Conservation (phyloP, 2,329 filamentous ascomycete species). For the Beauveria sp. region DNA sequence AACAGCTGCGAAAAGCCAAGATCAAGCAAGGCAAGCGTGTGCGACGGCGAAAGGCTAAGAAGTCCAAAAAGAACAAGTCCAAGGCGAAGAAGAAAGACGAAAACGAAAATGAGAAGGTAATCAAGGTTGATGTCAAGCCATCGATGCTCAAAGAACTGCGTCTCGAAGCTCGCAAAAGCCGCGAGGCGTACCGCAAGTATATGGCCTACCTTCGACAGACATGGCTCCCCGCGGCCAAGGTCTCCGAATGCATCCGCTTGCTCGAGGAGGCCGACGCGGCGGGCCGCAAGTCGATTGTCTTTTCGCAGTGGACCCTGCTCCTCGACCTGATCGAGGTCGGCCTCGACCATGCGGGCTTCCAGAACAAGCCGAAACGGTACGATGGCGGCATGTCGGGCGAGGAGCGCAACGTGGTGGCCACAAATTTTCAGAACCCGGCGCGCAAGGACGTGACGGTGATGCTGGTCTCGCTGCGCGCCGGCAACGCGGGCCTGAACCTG, state of each 20-base stretch:
- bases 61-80: conserved; percentile 14
- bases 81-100: conserved; percentile 16
- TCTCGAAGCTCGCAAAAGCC: conserved; percentile 56
- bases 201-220: conserved; percentile 58
- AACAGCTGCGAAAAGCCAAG: conserved; percentile 15
- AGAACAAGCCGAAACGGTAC: conserved; percentile 60
- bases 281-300: conserved; percentile 64
- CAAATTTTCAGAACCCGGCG: conserved; percentile 55
- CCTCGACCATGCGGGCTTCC: conserved; percentile 52
- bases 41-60: conserved; percentile 11
- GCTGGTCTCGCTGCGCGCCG: conserved; percentile 75
- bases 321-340: conserved; percentile 68
- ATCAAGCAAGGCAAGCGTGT: conserved; percentile 6
- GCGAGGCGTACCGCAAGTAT: conserved; percentile 60
- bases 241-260: conserved; percentile 69
- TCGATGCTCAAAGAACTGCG: conserved; percentile 59
- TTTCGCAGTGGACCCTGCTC: conserved; percentile 72
- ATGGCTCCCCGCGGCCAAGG: conserved; percentile 75
- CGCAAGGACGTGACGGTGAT: conserved; percentile 59
- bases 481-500: conserved; percentile 78
- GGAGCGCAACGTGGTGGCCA: too few species aligned
- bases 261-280: conserved; percentile 57
- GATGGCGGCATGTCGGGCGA: conserved; percentile 71
- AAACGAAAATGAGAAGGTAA: conserved; percentile 29
- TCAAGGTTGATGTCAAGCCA: conserved; percentile 39